Evolutionary conservation across 805 yeast genomes (phyloP).

Genomic region (Metschnikowia koreensis): DNA sequence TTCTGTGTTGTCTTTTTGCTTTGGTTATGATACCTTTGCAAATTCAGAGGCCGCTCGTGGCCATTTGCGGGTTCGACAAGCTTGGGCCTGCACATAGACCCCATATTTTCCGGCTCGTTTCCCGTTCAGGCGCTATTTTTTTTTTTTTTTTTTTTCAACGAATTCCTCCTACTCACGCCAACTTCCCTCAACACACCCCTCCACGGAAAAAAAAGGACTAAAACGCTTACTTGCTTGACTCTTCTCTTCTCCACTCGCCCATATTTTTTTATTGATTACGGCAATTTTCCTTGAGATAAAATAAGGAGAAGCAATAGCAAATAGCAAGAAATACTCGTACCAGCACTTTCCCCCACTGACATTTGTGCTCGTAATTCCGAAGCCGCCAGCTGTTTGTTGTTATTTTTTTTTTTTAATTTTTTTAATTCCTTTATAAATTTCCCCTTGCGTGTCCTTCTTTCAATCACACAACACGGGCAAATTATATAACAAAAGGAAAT

Average conservation of each 20-base stretch:
- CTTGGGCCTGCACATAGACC: constrained; percentile 5
- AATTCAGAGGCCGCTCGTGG: neutral
- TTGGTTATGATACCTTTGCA: too few species aligned
- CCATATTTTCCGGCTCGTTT: constrained; percentile 4
- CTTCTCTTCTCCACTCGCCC: too few species aligned
- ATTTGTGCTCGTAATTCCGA: constrained; percentile 1
- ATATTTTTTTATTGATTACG: neutral
- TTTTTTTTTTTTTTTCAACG: constrained; percentile 10
- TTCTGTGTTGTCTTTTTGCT: too few species aligned
- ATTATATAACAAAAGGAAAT: neutral
- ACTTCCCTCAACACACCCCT: constrained; percentile 3
- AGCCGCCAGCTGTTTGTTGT: neutral
- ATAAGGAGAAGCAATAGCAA: too few species aligned
- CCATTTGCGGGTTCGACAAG: neutral
- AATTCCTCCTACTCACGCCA: constrained; percentile 7
- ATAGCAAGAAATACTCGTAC: too few species aligned
- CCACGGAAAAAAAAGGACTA: too few species aligned
- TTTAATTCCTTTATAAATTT: too few species aligned
- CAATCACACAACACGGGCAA: neutral
- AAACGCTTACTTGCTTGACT: neutral
- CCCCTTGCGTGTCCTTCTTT: constrained; percentile 1
- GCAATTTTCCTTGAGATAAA: neutral
- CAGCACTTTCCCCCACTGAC: neutral
- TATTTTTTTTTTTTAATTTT: too few species aligned
- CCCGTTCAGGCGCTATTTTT: constrained; percentile 4